Conservation (phyloP, 306 rosid genomes). For the Sicyos baderoa region DNA sequence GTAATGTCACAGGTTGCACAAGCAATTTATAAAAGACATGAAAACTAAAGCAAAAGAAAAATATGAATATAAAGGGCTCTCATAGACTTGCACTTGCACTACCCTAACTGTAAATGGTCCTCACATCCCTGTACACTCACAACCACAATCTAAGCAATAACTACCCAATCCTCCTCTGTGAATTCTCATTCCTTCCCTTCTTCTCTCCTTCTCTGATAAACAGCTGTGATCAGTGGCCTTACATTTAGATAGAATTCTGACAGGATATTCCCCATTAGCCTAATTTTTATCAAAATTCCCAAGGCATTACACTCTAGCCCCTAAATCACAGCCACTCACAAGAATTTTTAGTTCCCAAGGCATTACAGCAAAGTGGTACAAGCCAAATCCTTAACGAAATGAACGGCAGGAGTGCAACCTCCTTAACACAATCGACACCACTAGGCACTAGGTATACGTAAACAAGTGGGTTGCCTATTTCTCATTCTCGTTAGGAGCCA, state of each 20-base stretch:
- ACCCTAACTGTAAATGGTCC: too few relatives aligned
- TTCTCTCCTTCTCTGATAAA: too few relatives aligned
- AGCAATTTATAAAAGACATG: too few relatives aligned
- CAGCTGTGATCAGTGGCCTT: too few relatives aligned
- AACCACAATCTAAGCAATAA: too few relatives aligned
- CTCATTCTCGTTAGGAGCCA: not conserved
- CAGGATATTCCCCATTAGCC: not conserved
- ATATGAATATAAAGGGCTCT: too few relatives aligned
- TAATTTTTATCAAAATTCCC: not conserved
- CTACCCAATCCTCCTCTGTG: too few relatives aligned
- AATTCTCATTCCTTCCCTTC: too few relatives aligned
- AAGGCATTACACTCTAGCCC: not conserved
- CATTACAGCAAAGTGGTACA: not conserved
- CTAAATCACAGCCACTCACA: not conserved
- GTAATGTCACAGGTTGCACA: too few relatives aligned
- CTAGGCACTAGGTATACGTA: not conserved
- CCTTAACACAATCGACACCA: not conserved
- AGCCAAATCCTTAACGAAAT: constrained; percentile 6
- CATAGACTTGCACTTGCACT: too few relatives aligned
- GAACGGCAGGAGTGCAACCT: not conserved
- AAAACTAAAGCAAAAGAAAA: too few relatives aligned
- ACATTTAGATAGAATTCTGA: not conserved
- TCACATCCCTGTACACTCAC: too few relatives aligned
- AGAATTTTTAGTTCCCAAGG: not conserved
- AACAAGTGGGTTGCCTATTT: not conserved